phyloP scores from a whole-genome alignment of 2,329 filamentous ascomycete genomes.

The Knufia fluminis region DNA sequence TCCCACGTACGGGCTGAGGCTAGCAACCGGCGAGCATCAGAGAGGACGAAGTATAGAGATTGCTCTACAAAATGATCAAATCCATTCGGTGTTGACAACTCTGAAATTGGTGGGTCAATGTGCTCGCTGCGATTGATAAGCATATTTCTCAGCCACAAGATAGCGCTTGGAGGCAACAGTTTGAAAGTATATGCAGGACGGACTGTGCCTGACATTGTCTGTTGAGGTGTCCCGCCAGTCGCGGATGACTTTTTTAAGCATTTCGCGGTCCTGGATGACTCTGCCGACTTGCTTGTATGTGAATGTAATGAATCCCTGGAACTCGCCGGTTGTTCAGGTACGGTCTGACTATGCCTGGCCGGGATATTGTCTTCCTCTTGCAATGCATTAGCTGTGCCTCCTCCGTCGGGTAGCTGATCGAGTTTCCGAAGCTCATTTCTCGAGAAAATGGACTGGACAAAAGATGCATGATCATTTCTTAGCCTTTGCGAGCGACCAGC shows the following conservation, averaged over 20 bases:
- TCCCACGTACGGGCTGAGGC: slow-evolving; percentile 3
- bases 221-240: slow-evolving; percentile 9
- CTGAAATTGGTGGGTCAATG: neutral
- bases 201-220: slow-evolving; percentile 13
- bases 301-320: neutral
- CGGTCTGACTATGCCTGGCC: neutral
- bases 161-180: slow-evolving; percentile 2
- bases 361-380: neutral
- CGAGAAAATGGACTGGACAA: slow-evolving; percentile 1
- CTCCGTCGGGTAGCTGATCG: neutral
- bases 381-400: neutral
- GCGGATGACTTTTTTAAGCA: neutral
- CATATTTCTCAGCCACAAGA: slow-evolving; percentile 12
- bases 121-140: slow-evolving; percentile 2
- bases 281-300: neutral
- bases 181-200: neutral
- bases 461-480: neutral
- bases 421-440: neutral
- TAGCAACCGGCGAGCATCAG: neutral
- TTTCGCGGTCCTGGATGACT: too few species aligned
- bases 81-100: neutral
- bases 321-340: neutral
- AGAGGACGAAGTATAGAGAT: slow-evolving; percentile 4
- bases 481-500: neutral
- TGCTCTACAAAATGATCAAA: neutral